phyloP scores from a whole-genome alignment of 2,329 filamentous ascomycete species.

The Fusarium concolor region DNA sequence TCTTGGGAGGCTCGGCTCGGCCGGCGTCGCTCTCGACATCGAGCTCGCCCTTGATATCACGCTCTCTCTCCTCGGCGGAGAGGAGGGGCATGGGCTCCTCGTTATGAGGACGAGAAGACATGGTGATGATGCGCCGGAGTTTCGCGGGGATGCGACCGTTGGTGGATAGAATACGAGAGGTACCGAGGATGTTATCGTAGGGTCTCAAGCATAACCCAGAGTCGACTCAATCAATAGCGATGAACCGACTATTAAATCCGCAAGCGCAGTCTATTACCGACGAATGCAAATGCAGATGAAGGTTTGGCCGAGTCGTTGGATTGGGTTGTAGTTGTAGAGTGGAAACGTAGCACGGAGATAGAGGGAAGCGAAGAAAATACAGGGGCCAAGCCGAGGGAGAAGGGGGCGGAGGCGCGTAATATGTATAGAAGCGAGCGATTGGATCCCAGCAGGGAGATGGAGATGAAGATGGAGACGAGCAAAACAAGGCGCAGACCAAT shows the following conservation, averaged over 20 bases:
- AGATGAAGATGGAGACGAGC: slow-evolving; percentile 30
- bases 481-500: slow-evolving; percentile 11
- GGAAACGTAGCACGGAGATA: slow-evolving; percentile 36
- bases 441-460: slow-evolving; percentile 26
- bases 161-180: not conserved
- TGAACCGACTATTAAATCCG: slow-evolving; percentile 17
- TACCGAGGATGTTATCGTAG: slow-evolving; percentile 16
- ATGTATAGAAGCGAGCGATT: slow-evolving; percentile 38
- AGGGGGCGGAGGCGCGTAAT: slow-evolving; percentile 34
- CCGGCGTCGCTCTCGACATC: slow-evolving; percentile 51
- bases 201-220: slow-evolving; percentile 22
- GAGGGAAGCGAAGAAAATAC: slow-evolving; percentile 41
- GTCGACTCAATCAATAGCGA: slow-evolving; percentile 7
- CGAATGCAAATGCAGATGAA: slow-evolving; percentile 23
- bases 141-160: slow-evolving; percentile 23
- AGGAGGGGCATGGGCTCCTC: slow-evolving; percentile 50
- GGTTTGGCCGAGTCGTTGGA: slow-evolving; percentile 19
- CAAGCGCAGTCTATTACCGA: slow-evolving; percentile 30
- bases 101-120: slow-evolving; percentile 50
- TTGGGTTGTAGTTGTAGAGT: slow-evolving; percentile 27
- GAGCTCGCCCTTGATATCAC: slow-evolving; percentile 46
- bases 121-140: slow-evolving; percentile 38
- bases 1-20: slow-evolving; percentile 45
- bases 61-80: slow-evolving; percentile 48
- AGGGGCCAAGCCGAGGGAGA: slow-evolving; percentile 34